These are phyloP conservation scores for Orbilia quercus DNA, from an alignment of 2,329 filamentous ascomycete species.

Conservation along the genomic window DNA sequence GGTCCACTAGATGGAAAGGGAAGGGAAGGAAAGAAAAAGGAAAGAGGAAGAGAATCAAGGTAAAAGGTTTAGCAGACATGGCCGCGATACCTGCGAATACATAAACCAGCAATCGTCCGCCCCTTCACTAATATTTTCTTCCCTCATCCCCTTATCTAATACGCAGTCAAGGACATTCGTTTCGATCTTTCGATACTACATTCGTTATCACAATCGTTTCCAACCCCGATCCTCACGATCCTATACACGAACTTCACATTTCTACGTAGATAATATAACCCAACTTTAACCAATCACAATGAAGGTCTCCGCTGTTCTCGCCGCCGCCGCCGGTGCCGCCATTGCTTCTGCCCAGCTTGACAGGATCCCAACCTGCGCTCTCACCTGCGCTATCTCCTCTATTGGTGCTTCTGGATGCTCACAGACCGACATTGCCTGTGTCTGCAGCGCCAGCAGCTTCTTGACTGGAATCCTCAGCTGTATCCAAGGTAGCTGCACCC, in stretches of 20 bases:
- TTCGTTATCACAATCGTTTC: conserved; percentile 54
- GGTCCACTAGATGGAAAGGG: background rate
- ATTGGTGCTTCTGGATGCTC: conserved; percentile 30
- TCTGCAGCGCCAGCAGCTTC: conserved; percentile 29
- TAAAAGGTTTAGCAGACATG: background rate
- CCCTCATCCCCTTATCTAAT: conserved; percentile 21
- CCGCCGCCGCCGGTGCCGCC: conserved; percentile 46
- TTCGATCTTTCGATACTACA: conserved; percentile 56
- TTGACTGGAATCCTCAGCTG: conserved; percentile 38
- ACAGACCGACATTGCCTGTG: conserved; percentile 48
- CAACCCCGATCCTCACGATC: conserved; percentile 12
- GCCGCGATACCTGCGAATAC: conserved; percentile 50
- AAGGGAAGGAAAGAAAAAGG: conserved; percentile 31
- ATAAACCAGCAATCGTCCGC: conserved; percentile 39
- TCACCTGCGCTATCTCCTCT: conserved; percentile 43
- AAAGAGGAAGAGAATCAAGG: conserved; percentile 6
- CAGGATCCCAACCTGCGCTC: conserved; percentile 43
- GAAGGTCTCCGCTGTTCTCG: conserved; percentile 51
- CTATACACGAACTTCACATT: conserved; percentile 26
- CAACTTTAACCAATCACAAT: conserved; percentile 51
- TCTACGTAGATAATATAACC: conserved; percentile 26
- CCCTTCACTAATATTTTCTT: conserved; percentile 33
- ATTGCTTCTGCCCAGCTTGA: conserved; percentile 50
- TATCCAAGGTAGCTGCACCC: conserved; percentile 29
- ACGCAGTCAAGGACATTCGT: conserved; percentile 52